Conservation (phyloP, 768 basidiomycete genomes). For the Grammothele lineata region DNA sequence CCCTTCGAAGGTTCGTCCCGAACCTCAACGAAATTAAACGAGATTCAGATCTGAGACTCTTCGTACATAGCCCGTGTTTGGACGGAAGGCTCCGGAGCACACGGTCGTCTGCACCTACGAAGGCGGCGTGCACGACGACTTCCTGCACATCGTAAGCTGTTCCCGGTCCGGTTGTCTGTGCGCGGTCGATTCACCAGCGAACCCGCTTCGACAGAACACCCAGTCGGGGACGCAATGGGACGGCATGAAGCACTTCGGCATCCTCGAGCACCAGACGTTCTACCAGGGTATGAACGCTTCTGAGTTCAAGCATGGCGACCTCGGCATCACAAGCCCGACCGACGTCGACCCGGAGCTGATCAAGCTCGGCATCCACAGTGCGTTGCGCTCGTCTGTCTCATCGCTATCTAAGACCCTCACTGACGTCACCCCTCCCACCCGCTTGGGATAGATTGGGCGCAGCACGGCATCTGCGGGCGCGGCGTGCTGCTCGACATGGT, state of each 20-base stretch:
- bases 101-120: slow-evolving; percentile 31
- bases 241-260: slow-evolving; percentile 55
- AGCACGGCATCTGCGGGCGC: slow-evolving; percentile 65
- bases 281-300: slow-evolving; percentile 53
- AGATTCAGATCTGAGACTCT: neutral
- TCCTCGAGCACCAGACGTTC: slow-evolving; percentile 49
- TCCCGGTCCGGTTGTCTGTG: neutral
- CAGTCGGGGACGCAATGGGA: slow-evolving; percentile 74
- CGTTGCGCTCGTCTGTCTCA: slow-evolving; percentile 19
- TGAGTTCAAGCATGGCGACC: slow-evolving; percentile 40
- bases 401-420: neutral
- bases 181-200: neutral
- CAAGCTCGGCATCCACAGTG: slow-evolving; percentile 67
- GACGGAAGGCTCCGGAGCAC: slow-evolving; percentile 49
- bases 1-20: slow-evolving; percentile 53
- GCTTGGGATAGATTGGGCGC: slow-evolving; percentile 56
- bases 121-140: slow-evolving; percentile 25
- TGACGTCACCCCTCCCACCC: neutral
- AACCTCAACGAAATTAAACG: too few species aligned
- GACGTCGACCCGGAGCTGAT: slow-evolving; percentile 42
- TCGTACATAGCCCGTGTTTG: slow-evolving; percentile 47
- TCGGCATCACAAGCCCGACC: slow-evolving; percentile 45
- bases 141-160: slow-evolving; percentile 18
- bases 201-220: slow-evolving; percentile 46
- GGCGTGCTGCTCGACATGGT: slow-evolving; percentile 67